Evolutionary conservation across 2,329 filamentous ascomycete genomes (phyloP).

Genomic region (Colletotrichum melonis): DNA sequence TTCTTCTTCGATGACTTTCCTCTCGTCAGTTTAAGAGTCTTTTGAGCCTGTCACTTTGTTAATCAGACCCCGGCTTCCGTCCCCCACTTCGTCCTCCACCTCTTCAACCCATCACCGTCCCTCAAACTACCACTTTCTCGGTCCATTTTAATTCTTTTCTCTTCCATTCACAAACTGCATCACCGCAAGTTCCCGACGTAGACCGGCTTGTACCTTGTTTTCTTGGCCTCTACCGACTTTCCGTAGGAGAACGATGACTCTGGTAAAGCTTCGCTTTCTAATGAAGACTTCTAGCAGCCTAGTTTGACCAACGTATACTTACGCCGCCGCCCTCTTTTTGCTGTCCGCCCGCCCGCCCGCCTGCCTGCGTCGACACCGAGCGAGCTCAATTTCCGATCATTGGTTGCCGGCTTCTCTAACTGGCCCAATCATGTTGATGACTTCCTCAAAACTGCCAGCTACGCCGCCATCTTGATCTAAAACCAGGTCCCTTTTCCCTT

Average conservation of each 20-base stretch:
- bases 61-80: constrained; percentile 37
- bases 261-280: constrained; percentile 49
- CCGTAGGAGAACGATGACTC: constrained; percentile 50
- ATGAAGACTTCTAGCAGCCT: constrained; percentile 50
- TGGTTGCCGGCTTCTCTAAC: constrained; percentile 49
- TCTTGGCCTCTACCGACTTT: constrained; percentile 42
- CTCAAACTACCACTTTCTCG: constrained; percentile 36
- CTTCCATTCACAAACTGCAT: constrained; percentile 41
- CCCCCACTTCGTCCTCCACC: constrained; percentile 35
- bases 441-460: constrained; percentile 51
- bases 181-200: constrained; percentile 51
- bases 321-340: constrained; percentile 43
- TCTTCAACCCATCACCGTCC: constrained; percentile 37
- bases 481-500: constrained; percentile 36
- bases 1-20: constrained; percentile 35
- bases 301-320: constrained; percentile 52
- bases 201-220: constrained; percentile 47
- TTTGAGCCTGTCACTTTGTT: constrained; percentile 38
- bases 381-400: constrained; percentile 48
- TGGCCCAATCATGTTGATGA: constrained; percentile 59
- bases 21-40: constrained; percentile 34
- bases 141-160: constrained; percentile 39
- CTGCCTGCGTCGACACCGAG: constrained; percentile 31
- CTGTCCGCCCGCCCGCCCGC: constrained; percentile 36
- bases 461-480: constrained; percentile 53